Base-by-base conservation (phyloP, 805 yeast genomes). In the Kodamaea leandrae region DNA sequence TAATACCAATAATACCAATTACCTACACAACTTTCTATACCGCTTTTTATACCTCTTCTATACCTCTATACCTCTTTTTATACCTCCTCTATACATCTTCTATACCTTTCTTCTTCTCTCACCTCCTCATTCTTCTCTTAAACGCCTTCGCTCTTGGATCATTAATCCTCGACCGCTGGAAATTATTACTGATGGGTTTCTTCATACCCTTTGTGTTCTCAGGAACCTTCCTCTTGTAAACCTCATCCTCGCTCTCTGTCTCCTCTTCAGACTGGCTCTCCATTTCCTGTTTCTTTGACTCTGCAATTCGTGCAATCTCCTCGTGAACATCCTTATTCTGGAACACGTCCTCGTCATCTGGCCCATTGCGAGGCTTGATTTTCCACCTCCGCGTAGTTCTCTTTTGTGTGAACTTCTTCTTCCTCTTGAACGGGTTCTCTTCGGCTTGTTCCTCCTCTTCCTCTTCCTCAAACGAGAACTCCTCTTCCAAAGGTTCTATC, bases 351-450 rank as follows among this genome's bases (percentile, higher is more conserved):
- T 56, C 58, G 16, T 42, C 49, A 2, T 44, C 52, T 0, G 51
- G 48, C 3, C 48, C 57, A 3, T 42, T 45, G 14, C 58, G 49
- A 0, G 81, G 76, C 45, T 66, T 72, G 44, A 77, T 63, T 44
- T 73, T 76, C 58, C 72, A 69, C 37, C 79, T 61, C 40, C 78
- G 60, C 1, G 82, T 76, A 1, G 74, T 68, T 50, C 82, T 57
- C 57, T 77, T 77, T 32, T 72, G 76, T 0, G 81, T 76, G 43
- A 64, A 67, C 27, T 57, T 40, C 46, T 56, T 63, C 45, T 61
- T 65, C 24, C 42, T 42, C 23, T 29, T 32, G 5, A 18, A 15
- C 14, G 27, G 32, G 12, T 38, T 43, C 9, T 33, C 45, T 9
- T 42, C 47, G 5, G 32, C 46, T 23, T 47, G 51, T 1, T 4